Evolutionary conservation across 31 red algal species (phyloP).

Genomic region (Pterothamnion heteromorphum): DNA sequence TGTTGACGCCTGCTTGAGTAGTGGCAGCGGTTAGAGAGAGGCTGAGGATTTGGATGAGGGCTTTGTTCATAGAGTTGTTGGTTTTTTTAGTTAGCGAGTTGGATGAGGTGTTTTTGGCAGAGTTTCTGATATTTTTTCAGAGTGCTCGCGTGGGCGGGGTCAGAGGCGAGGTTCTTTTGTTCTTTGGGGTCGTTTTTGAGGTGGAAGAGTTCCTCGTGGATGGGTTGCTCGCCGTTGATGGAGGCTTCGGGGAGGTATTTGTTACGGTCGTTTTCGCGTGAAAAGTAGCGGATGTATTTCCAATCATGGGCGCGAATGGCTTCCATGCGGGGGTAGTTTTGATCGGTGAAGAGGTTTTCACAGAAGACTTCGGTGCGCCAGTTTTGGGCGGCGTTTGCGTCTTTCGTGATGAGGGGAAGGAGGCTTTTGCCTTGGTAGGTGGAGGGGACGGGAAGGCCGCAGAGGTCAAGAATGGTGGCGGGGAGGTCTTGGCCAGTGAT

Average conservation of each 20-base stretch:
- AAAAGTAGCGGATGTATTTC: background rate
- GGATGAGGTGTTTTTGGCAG: too few species aligned
- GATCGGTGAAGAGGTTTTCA: background rate
- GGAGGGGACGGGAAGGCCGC: background rate
- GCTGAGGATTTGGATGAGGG: too few species aligned
- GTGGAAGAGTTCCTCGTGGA: background rate
- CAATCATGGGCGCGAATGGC: background rate
- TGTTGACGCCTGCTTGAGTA: too few species aligned
- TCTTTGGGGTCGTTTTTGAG: background rate
- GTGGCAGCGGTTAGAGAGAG: too few species aligned
- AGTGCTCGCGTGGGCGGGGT: background rate
- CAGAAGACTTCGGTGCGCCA: background rate
- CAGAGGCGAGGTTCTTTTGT: background rate
- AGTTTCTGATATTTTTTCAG: too few species aligned
- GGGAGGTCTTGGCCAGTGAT: background rate
- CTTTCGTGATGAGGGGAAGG: background rate
- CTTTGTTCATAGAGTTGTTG: too few species aligned
- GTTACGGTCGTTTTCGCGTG: too few species aligned
- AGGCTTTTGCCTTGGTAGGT: background rate
- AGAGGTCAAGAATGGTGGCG: background rate
- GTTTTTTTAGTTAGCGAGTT: too few species aligned
- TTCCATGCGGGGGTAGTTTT: background rate
- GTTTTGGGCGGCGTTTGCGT: background rate
- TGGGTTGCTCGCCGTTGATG: too few species aligned
- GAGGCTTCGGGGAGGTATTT: too few species aligned